Conservation (phyloP, 2,329 filamentous ascomycete species). For the Diaporthe aspalathi region DNA sequence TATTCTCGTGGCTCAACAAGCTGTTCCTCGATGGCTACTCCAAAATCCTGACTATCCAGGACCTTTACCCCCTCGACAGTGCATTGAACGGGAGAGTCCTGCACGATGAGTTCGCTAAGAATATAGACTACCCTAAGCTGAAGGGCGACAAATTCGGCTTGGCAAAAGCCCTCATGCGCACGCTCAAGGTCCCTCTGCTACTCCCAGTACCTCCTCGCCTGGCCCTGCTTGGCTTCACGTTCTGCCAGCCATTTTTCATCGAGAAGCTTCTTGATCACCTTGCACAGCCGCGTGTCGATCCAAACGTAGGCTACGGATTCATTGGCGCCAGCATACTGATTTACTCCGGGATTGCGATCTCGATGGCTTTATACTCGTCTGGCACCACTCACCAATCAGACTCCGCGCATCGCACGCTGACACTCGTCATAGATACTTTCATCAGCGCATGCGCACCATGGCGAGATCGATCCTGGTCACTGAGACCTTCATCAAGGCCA, state of each 20-base stretch:
- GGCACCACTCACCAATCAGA: constrained; percentile 41
- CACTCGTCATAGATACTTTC: constrained; percentile 1
- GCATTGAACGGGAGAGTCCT: constrained; percentile 42
- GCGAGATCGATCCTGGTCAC: constrained; percentile 42
- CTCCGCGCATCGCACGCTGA: constrained; percentile 38
- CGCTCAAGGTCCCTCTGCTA: constrained; percentile 49
- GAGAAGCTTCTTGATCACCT: constrained; percentile 51
- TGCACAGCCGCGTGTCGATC: constrained; percentile 41
- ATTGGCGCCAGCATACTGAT: constrained; percentile 49
- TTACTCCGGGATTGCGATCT: constrained; percentile 50
- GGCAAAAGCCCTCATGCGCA: constrained; percentile 44
- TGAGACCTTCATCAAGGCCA: constrained; percentile 41
- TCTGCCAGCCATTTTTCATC: constrained; percentile 58
- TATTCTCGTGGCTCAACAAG: constrained; percentile 49
- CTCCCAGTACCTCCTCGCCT: constrained; percentile 52
- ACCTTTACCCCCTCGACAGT: constrained; percentile 47
- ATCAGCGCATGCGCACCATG: constrained; percentile 30
- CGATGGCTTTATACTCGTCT: constrained; percentile 49
- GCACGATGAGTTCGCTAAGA: constrained; percentile 29
- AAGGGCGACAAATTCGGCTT: constrained; percentile 45
- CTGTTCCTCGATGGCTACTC: constrained; percentile 48
- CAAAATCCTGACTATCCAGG: constrained; percentile 47
- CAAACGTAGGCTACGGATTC: constrained; percentile 48
- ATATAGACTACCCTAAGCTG: constrained; percentile 38
- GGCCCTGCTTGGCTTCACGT: constrained; percentile 53